Evolutionary conservation across 1,284 basidiomycete species (phyloP).

Genomic region (Spongiforma sp.): DNA sequence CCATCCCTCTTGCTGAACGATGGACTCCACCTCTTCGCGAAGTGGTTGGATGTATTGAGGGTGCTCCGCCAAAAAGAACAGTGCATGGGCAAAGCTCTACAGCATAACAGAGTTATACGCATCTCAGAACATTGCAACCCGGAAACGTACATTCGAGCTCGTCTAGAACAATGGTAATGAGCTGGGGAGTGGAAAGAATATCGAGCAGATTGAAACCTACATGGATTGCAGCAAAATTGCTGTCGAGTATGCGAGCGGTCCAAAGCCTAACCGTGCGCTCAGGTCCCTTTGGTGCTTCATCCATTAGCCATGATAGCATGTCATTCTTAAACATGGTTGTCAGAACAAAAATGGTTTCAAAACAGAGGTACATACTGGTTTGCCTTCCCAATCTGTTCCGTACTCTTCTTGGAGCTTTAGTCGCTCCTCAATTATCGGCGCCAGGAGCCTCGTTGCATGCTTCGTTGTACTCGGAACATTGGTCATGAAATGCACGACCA

Average conservation of each 20-base stretch:
- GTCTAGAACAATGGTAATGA: conserved; percentile 8
- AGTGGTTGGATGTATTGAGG: conserved; percentile 44
- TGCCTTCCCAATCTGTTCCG: conserved; percentile 43
- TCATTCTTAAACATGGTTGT: not conserved
- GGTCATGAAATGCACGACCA: not conserved
- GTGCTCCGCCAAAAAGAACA: conserved; percentile 42
- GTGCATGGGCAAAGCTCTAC: conserved; percentile 40
- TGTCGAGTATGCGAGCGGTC: conserved; percentile 35
- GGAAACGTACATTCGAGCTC: conserved; percentile 10
- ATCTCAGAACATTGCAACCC: not conserved
- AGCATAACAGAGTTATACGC: not conserved
- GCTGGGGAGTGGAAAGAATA: not conserved
- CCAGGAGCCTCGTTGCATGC: conserved; percentile 21
- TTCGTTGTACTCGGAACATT: not conserved
- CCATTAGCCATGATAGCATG: conserved; percentile 49
- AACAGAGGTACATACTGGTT: conserved; percentile 44
- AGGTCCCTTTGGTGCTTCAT: conserved; percentile 34
- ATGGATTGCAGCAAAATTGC: conserved; percentile 49
- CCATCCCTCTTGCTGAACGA: conserved; percentile 52
- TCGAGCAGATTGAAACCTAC: not conserved
- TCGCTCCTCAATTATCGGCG: conserved; percentile 43
- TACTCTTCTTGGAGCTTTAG: conserved; percentile 34
- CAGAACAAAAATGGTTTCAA: not conserved
- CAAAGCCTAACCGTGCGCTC: conserved; percentile 36
- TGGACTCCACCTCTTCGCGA: conserved; percentile 47